Conservation (phyloP, 208 protist species). For the Strigomonas oncopelti region DNA sequence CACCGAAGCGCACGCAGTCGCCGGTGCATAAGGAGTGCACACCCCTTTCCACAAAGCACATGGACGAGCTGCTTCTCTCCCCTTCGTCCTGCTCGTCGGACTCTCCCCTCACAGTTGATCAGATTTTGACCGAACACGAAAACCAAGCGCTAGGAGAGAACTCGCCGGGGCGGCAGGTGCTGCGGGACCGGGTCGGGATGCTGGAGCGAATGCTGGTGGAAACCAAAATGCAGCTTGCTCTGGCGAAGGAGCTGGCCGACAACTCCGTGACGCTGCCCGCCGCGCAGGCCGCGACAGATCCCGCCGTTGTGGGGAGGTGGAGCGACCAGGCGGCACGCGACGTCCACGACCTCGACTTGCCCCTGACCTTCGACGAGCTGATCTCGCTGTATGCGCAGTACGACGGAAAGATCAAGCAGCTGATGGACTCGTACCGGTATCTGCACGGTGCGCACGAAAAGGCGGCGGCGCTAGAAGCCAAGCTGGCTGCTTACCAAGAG, state of each 20-base stretch:
- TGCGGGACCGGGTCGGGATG: conserved; percentile 21
- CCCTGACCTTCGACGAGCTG: conserved; percentile 6
- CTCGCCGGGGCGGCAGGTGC: conserved; percentile 8
- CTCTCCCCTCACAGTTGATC: background rate
- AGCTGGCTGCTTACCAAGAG: background rate
- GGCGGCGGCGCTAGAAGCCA: background rate
- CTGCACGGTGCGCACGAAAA: background rate
- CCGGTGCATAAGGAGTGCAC: background rate
- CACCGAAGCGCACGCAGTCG: background rate
- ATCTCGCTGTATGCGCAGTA: background rate
- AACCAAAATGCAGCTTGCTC: conserved; percentile 26
- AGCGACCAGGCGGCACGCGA: conserved; percentile 16
- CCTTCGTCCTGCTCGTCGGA: background rate
- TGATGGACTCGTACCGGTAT: conserved; percentile 5
- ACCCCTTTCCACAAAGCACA: background rate
- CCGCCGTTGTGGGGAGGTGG: conserved; percentile 9
- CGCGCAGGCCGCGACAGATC: background rate
- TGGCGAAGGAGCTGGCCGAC: conserved; percentile 19
- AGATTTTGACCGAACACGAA: background rate
- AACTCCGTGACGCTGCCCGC: background rate
- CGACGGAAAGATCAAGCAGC: background rate
- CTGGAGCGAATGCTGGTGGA: conserved; percentile 29
- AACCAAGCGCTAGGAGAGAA: background rate
- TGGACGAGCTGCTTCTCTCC: background rate
- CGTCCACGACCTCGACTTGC: conserved; percentile 11